Percentiles rank a stretch among this genome's conserved stretches.
These are phyloP conservation scores for Begonia peltatifolia DNA, from an alignment of 306 rosid species.

Conservation along the genomic window DNA sequence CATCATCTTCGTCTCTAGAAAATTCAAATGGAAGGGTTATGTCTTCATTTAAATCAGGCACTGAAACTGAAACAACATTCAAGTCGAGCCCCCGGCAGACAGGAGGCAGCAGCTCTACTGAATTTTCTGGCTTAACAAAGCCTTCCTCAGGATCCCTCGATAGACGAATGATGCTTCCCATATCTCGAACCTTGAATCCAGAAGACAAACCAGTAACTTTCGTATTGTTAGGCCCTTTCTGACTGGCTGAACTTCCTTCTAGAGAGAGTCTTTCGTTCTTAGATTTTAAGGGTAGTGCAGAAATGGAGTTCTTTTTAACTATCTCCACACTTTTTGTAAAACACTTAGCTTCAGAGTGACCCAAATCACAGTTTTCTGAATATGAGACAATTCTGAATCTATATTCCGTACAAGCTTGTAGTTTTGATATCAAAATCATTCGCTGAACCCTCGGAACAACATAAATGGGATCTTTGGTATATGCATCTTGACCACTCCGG, in stretches of 20 bases:
- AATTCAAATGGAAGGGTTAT: conserved; percentile 89
- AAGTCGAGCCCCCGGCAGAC: conserved; percentile 73
- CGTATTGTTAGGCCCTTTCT: conserved; percentile 32
- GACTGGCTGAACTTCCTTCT: conserved; percentile 39
- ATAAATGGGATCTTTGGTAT: conserved; percentile 42
- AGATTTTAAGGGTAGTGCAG: conserved; percentile 19
- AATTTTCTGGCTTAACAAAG: conserved; percentile 31
- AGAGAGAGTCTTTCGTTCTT: conserved; percentile 27
- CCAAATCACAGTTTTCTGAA: conserved; percentile 62
- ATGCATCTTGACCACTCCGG: conserved; percentile 51
- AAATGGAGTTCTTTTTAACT: conserved; percentile 34
- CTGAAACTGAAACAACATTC: conserved; percentile 45
- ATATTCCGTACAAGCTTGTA: conserved; percentile 87
- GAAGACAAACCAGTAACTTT: conserved; percentile 29
- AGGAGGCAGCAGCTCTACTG: conserved; percentile 43
- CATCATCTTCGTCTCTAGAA: conserved; percentile 79
- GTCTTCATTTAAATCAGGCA: conserved; percentile 95
- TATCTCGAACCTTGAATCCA: conserved; percentile 87
- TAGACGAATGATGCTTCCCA: conserved; percentile 62
- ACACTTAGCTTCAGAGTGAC: conserved; percentile 96
- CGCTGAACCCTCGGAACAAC: conserved; percentile 74
- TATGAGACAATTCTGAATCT: conserved; percentile 68
- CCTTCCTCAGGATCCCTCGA: conserved; percentile 83
- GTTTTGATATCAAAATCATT: conserved; percentile 69
- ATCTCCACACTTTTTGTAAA: conserved; percentile 87